These are phyloP conservation scores for Mycena capillaripes DNA, from an alignment of 768 basidiomycete species.

Conservation along the genomic window DNA sequence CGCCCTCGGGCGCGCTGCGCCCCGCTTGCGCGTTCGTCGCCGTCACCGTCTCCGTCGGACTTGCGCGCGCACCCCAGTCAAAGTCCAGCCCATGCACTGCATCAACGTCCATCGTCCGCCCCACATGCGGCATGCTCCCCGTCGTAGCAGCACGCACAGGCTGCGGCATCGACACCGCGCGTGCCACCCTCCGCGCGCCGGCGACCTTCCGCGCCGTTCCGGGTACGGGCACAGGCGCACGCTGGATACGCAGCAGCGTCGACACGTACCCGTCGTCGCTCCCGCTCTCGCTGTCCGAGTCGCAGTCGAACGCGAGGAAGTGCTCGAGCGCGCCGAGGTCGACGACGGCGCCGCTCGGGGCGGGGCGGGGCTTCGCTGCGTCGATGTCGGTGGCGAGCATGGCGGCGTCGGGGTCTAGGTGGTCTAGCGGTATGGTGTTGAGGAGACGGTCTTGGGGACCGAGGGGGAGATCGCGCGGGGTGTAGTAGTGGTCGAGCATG, in stretches of 20 bases:
- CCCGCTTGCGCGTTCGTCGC: too few relatives aligned
- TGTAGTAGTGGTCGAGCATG: slow-evolving; percentile 34
- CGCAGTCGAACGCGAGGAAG: slow-evolving; percentile 35
- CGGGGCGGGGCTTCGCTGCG: background rate
- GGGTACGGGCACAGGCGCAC: background rate
- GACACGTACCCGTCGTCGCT: slow-evolving; percentile 36
- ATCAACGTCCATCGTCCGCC: slow-evolving; percentile 1
- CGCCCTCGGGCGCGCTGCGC: slow-evolving; percentile 19
- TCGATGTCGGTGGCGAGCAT: background rate
- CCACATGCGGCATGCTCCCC: too few relatives aligned
- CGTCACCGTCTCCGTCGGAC: too few relatives aligned
- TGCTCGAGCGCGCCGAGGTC: slow-evolving; percentile 31
- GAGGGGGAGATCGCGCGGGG: slow-evolving; percentile 17
- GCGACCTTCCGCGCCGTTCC: slow-evolving; percentile 25
- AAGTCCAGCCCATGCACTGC: background rate
- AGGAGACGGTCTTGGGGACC: background rate
- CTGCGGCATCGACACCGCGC: slow-evolving; percentile 23
- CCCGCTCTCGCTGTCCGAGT: slow-evolving; percentile 29
- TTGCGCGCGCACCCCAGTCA: too few relatives aligned
- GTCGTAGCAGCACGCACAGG: background rate
- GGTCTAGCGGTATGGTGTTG: background rate
- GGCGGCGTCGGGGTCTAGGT: background rate
- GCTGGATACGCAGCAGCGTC: slow-evolving; percentile 31
- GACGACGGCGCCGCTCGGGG: background rate
- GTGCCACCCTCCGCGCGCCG: slow-evolving; percentile 27